Evolutionary conservation across 345 rosid species (phyloP), one percentile per base, ranked within the genome.

Genomic region (Murraya paniculata): DNA sequence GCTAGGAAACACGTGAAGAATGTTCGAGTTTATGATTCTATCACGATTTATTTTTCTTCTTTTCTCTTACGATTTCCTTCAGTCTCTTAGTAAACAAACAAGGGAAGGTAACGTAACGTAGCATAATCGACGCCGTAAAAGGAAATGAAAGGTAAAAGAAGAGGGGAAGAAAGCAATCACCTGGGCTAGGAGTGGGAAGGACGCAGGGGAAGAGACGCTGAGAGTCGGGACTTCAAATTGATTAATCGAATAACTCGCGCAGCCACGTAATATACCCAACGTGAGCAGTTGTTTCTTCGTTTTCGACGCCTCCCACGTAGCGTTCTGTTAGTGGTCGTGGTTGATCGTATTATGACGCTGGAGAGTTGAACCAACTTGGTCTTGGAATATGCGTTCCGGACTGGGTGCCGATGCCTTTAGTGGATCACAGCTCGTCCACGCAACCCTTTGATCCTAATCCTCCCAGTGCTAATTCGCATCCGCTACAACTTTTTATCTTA

Each of bases 241-340:
- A 19, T 57, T 30, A 21, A 75, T 31, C 71, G 62, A 75, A 53
- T 36, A 9, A 48, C 24, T 48, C 83, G 79, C 78, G 85, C 74
- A 66, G 81, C 83, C 86, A 38, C 77, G 68, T 77, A 11, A 72
- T 35, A 30, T 4, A 60, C 39, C 27, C 28, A 64, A 28, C 67
- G 36, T 21, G 61, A 28, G 22, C 45, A 74, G 1, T 62, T 62
- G n/a, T 48, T 50, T 31, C 71, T 64, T 31, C 36, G 59, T 30
- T 39, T 19, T 21, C 16, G 19, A 18, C 2, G 4, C 25, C 2
- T 35, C 3, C 45, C 59, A 83, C 80, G 84, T 83, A 84, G 83
- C 82, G 35, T 2, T 5, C 1, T 35, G 6, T 13, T 7, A 74
- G 59, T 55, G 77, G 79, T 13, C 31, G 19, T 3, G 16, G 18